These are phyloP conservation scores for Trichoderma virens DNA, from an alignment of 495 filamentous ascomycete species.

Conservation along the genomic window DNA sequence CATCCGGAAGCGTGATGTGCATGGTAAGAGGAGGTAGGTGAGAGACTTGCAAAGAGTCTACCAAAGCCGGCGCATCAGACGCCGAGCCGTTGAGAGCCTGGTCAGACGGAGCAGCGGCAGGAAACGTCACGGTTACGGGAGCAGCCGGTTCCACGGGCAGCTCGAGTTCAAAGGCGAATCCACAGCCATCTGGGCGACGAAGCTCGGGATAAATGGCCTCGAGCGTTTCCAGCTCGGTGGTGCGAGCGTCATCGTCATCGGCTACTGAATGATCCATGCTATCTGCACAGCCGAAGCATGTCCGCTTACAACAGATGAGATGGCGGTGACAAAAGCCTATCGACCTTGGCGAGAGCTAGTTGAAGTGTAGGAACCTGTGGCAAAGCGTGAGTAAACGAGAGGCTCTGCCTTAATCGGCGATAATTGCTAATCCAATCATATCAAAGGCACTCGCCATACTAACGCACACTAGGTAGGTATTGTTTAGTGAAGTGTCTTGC, in stretches of 20 bases:
- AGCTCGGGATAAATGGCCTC: conserved; percentile 87
- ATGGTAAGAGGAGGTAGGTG: conserved; percentile 72
- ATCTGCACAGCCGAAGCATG: not conserved
- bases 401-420: not conserved
- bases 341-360: not conserved
- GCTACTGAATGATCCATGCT: conserved; percentile 5
- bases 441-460: not conserved
- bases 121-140: conserved; percentile 64
- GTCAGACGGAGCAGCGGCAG: conserved; percentile 39
- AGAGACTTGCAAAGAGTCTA: conserved; percentile 56
- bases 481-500: too few relatives aligned
- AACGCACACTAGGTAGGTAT: not conserved
- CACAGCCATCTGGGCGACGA: conserved; percentile 42
- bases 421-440: conserved; percentile 6
- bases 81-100: conserved; percentile 13
- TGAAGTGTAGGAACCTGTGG: not conserved
- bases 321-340: not conserved
- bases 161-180: conserved; percentile 60
- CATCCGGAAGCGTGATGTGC: conserved; percentile 58
- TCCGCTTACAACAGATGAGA: not conserved
- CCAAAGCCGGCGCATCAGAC: conserved; percentile 10
- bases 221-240: conserved; percentile 74
- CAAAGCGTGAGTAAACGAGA: not conserved
- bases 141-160: conserved; percentile 62
- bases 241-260: conserved; percentile 56